Evolutionary conservation across 2,329 filamentous ascomycete genomes (phyloP).

Genomic region (Pseudogymnoascus sp.): DNA sequence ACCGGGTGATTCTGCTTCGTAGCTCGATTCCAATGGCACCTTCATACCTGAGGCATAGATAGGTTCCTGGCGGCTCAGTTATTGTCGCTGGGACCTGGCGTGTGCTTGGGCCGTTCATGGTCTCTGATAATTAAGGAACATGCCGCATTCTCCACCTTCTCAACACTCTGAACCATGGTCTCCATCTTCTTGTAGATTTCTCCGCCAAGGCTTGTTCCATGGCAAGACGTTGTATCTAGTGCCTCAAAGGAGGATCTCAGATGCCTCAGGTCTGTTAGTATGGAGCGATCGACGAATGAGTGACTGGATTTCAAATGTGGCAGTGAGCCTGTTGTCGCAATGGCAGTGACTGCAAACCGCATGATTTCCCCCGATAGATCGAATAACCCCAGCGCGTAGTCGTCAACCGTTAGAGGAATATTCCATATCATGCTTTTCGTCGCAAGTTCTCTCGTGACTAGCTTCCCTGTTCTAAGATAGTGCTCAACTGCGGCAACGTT

Average conservation of each 20-base stretch:
- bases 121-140: slow-evolving; percentile 85
- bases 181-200: slow-evolving; percentile 73
- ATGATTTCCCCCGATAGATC: slow-evolving; percentile 95
- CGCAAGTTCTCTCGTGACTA: slow-evolving; percentile 61
- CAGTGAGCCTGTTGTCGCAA: slow-evolving; percentile 54
- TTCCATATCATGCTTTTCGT: slow-evolving; percentile 37
- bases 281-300: slow-evolving; percentile 39
- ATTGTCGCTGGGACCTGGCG: not conserved
- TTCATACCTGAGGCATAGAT: not conserved
- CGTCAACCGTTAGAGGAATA: slow-evolving; percentile 64
- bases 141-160: slow-evolving; percentile 85
- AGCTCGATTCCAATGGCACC: not conserved
- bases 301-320: slow-evolving; percentile 29
- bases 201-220: slow-evolving; percentile 43
- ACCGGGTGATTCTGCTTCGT: not conserved
- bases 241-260: slow-evolving; percentile 70
- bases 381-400: slow-evolving; percentile 86
- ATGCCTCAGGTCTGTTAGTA: slow-evolving; percentile 72
- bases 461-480: slow-evolving; percentile 68
- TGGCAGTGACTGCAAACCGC: slow-evolving; percentile 84
- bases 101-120: slow-evolving; percentile 50
- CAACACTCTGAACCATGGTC: slow-evolving; percentile 79
- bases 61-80: not conserved
- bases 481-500: slow-evolving; percentile 46
- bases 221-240: slow-evolving; percentile 47